phyloP scores from a whole-genome alignment of 139 green algal genomes.

The Asterochloris erici region DNA sequence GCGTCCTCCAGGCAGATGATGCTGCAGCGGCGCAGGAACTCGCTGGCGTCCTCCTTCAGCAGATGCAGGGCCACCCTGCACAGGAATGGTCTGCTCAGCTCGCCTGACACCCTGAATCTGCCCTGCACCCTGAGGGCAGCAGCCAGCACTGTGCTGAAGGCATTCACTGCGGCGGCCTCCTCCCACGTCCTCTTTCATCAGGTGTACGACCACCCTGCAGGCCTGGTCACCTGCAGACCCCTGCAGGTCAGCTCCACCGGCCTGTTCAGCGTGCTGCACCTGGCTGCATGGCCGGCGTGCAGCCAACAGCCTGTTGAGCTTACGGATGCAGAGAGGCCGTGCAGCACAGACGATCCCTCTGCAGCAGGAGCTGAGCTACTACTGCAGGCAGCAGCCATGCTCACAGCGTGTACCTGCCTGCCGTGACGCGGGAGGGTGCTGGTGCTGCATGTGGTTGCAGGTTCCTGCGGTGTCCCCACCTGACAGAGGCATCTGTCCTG shows the following conservation, averaged over 20 bases:
- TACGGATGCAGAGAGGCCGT: neutral
- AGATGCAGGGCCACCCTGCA: constrained; percentile 34
- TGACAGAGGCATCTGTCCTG: constrained; percentile 24
- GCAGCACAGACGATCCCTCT: neutral
- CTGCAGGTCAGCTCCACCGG: neutral
- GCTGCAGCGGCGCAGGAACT: constrained; percentile 44
- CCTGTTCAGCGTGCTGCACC: no score
- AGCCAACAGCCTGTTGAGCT: neutral
- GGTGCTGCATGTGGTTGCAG: neutral
- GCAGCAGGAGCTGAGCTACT: neutral
- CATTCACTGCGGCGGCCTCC: neutral
- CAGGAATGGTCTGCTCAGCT: neutral
- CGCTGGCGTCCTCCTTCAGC: constrained; percentile 31
- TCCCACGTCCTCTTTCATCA: neutral
- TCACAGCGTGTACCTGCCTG: neutral
- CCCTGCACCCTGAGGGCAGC: neutral
- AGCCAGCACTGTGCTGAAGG: neutral
- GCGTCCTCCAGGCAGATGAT: constrained; percentile 61
- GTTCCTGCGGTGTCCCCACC: constrained; percentile 1
- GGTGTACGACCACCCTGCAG: neutral
- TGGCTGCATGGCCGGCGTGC: no score
- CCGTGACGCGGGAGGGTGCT: neutral
- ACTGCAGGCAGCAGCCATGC: neutral
- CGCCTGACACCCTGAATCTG: no score
- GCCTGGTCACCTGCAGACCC: neutral